Conservation (phyloP, 1,284 basidiomycete genomes). For the Naganishia albida region DNA sequence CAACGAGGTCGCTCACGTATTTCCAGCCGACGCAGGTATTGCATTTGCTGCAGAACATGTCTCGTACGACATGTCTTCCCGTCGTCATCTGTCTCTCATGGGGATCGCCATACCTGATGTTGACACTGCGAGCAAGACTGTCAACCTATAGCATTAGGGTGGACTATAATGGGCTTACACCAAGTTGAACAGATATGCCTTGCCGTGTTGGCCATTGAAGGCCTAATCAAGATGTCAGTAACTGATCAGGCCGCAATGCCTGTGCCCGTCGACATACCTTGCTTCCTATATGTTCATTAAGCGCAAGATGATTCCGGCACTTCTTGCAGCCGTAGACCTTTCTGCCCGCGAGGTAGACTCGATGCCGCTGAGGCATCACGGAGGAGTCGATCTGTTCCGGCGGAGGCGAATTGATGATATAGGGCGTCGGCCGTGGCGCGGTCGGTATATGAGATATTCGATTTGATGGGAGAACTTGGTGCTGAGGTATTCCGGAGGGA, state of each 20-base stretch:
- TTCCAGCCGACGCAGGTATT: constrained; percentile 87
- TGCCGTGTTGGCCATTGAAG: constrained; percentile 91
- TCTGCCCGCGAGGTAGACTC: constrained; percentile 81
- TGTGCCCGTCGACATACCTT: constrained; percentile 62
- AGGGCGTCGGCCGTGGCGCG: neutral
- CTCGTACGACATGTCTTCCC: constrained; percentile 91
- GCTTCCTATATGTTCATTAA: constrained; percentile 87
- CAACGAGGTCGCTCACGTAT: constrained; percentile 74
- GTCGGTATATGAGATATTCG: no score
- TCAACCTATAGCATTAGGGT: no score
- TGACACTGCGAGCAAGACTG: constrained; percentile 64
- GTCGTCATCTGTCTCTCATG: constrained; percentile 95
- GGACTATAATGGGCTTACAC: constrained; percentile 64
- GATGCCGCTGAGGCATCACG: constrained; percentile 54
- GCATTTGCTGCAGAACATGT: constrained; percentile 91
- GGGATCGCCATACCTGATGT: constrained; percentile 80
- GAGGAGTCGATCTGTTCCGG: neutral
- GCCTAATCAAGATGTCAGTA: constrained; percentile 59
- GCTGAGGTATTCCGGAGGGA: no score
- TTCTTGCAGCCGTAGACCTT: constrained; percentile 87
- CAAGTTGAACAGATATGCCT: constrained; percentile 87
- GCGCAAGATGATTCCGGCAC: constrained; percentile 91
- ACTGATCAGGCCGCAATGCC: neutral
- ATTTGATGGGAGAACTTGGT: no score
- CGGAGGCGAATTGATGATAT: neutral